These are phyloP conservation scores for Begonia loranthoides DNA, from an alignment of 306 rosid genomes.

Conservation along the genomic window DNA sequence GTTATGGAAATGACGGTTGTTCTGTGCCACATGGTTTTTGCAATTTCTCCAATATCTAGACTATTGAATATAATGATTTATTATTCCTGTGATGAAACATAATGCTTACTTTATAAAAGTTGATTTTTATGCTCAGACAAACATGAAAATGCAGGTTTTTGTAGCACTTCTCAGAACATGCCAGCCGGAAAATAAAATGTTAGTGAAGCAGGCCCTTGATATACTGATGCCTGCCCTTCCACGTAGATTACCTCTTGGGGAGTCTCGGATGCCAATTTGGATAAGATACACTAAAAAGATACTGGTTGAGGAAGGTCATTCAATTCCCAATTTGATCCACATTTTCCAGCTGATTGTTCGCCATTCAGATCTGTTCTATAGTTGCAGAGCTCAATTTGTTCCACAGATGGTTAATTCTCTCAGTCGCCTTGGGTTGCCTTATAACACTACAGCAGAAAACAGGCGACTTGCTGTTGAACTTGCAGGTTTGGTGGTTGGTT, in stretches of 20 bases:
- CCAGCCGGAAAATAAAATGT: conserved; percentile 97
- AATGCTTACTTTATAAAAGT: too few relatives aligned
- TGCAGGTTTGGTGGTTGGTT: conserved; percentile 98
- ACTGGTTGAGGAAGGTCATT: conserved; percentile 97
- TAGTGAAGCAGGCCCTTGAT: conserved; percentile 99
- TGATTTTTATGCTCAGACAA: too few relatives aligned
- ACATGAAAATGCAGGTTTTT: conserved; percentile 65
- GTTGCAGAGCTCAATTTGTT: conserved; percentile 98
- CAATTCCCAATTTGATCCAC: conserved; percentile 94
- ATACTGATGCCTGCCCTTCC: conserved; percentile 99
- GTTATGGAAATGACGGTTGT: too few relatives aligned
- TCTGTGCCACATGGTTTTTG: too few relatives aligned
- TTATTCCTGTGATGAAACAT: too few relatives aligned
- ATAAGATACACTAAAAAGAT: conserved; percentile 90
- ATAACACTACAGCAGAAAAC: conserved; percentile 84
- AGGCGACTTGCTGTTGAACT: conserved; percentile 98
- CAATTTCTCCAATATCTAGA: too few relatives aligned
- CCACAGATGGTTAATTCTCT: conserved; percentile 99
- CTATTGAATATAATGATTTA: too few relatives aligned
- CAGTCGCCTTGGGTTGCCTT: conserved; percentile 95
- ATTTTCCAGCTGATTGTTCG: conserved; percentile 97
- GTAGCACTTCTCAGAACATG: conserved; percentile 98
- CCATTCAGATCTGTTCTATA: conserved; percentile 96
- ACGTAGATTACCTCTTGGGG: conserved; percentile 89
- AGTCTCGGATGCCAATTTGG: conserved; percentile 98